Evolutionary conservation across 208 protist genomes (phyloP), one percentile per base, ranked within the genome.

Genomic region (Wallacemonas sp.): DNA sequence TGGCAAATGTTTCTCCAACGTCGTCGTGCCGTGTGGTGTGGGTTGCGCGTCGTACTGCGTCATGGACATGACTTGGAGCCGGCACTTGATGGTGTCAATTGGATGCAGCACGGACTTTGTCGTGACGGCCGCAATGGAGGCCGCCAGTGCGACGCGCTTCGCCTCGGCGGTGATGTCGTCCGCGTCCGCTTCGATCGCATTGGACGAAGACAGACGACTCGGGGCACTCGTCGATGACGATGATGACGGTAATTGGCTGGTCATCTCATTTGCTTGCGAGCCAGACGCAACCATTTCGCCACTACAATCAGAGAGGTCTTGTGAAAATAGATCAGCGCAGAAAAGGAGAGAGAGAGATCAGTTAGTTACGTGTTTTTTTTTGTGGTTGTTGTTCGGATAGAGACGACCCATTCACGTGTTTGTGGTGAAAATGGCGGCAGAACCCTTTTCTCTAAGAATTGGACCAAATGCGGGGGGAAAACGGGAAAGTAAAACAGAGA

Each of bases 71-170:
- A 86, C 67, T 67, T 95, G 89, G 44, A 92, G 34, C 2, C 89
- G 83, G 49, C 84, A 95, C 68, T 95, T 95, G 23, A 92, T 27
- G 0, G 89, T 95, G 61, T 95, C 89, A 26, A 95, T 68, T 4
- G 89, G 89, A 70, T 95, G 87, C 19, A 93, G 72, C 14, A 92
- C 2, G 1, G 82, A 81, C 68, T 95, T 95, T 27, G 89, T 82
- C 16, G 86, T 1, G 17, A 89, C 26, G 4, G 84, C 80, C 1
- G 89, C 81, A 1, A 56, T 24, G 2, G 82, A 75, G 1, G 84
- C 76, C 4, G 89, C 83, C 21, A 86, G 39, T 5, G 82, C 78
- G 2, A 75, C 56, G 12, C 72, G 48, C 54, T 71, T 62, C 2
- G 75, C 49, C 19, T 72, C 33, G 4, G 48, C 41, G 44, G 64